A percentile compares a stretch with the other conserved stretches of the same genome.
These are phyloP conservation scores for Pseudopithomyces chartarum DNA, from an alignment of 2,329 filamentous ascomycete genomes.

Conservation along the genomic window DNA sequence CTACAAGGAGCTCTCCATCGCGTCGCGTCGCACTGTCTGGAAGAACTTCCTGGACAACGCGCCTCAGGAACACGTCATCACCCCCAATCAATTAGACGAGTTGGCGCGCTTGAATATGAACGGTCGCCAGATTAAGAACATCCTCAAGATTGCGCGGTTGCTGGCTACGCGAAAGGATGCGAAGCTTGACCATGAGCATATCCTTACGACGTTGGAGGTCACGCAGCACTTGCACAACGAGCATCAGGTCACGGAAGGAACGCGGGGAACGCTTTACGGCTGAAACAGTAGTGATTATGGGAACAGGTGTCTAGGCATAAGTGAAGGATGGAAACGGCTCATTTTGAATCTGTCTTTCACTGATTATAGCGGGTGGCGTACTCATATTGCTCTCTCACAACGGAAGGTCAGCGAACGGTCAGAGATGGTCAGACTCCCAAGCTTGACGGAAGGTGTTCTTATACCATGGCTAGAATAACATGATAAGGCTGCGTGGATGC, in stretches of 20 bases:
- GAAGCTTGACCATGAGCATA: slow-evolving; percentile 33
- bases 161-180: slow-evolving; percentile 26
- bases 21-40: slow-evolving; percentile 51
- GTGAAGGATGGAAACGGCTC: not conserved
- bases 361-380: too few species aligned
- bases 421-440: not conserved
- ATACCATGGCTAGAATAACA: too few species aligned
- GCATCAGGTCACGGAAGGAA: slow-evolving; percentile 35
- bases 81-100: slow-evolving; percentile 36
- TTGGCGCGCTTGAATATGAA: slow-evolving; percentile 45
- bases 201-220: slow-evolving; percentile 44
- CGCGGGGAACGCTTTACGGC: slow-evolving; percentile 34
- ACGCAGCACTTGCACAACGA: slow-evolving; percentile 49
- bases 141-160: slow-evolving; percentile 48
- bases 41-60: slow-evolving; percentile 48
- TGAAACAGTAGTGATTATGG: slow-evolving; percentile 3
- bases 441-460: too few species aligned
- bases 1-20: slow-evolving; percentile 49
- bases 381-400: too few species aligned
- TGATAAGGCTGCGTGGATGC: not conserved
- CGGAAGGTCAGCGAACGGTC: too few species aligned
- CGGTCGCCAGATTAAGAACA: slow-evolving; percentile 52
- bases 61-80: slow-evolving; percentile 36
- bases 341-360: too few species aligned
- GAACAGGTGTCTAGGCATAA: not conserved